Evolutionary conservation across 2,329 filamentous ascomycete genomes (phyloP).

Genomic region (Aureobasidium sp.): DNA sequence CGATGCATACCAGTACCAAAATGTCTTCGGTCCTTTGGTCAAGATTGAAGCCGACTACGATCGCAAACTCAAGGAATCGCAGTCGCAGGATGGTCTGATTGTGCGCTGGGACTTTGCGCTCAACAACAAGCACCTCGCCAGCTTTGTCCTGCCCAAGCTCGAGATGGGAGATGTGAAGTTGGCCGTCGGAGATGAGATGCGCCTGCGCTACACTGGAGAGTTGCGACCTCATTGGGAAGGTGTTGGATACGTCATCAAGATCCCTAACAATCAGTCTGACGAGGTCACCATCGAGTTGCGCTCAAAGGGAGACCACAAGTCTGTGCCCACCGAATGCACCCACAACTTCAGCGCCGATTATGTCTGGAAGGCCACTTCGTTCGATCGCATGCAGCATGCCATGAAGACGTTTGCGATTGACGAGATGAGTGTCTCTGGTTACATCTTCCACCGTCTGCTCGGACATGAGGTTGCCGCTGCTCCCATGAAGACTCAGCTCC

Average conservation of each 20-base stretch:
- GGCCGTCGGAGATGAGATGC: constrained; percentile 97
- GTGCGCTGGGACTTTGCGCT: constrained; percentile 93
- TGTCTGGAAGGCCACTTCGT: constrained; percentile 98
- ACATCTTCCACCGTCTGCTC: constrained; percentile 94
- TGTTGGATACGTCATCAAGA: constrained; percentile 98
- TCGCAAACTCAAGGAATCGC: constrained; percentile 95
- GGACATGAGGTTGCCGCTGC: constrained; percentile 92
- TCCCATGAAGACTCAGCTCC: constrained; percentile 90
- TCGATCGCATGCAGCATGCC: constrained; percentile 97
- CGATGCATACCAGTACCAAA: constrained; percentile 97
- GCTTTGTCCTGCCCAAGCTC: constrained; percentile 92
- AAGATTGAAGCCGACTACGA: constrained; percentile 99
- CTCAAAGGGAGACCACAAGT: constrained; percentile 92
- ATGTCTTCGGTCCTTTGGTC: constrained; percentile 93
- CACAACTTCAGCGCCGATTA: constrained; percentile 98
- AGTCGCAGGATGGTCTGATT: constrained; percentile 90
- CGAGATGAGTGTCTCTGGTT: constrained; percentile 96
- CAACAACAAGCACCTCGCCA: constrained; percentile 95
- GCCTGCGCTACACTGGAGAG: constrained; percentile 91
- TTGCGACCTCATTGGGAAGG: constrained; percentile 90
- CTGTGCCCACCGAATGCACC: constrained; percentile 89
- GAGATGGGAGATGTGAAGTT: constrained; percentile 97
- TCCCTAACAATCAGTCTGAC: constrained; percentile 97
- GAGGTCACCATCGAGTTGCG: constrained; percentile 93
- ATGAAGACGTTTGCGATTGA: constrained; percentile 99